Evolutionary conservation across 1,284 basidiomycete species (phyloP), one percentile per base, ranked within the genome.

Genomic region (Sporisorium exsertum): DNA sequence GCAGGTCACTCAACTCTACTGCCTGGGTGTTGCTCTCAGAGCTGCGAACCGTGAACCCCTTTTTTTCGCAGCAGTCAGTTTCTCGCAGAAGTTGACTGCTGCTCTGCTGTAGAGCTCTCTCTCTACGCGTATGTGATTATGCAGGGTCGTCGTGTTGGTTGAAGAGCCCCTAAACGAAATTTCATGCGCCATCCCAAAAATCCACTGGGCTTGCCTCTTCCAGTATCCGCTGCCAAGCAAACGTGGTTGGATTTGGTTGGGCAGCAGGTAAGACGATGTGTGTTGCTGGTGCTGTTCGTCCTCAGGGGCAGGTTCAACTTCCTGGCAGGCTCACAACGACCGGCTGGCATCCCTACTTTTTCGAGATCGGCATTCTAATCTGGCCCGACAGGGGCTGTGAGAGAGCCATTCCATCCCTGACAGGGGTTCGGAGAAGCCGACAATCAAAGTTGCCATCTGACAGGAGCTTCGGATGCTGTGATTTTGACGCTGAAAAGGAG

Each of bases 121-220:
- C 49, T 50, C 29, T 32, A 43, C 49, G 55, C 55, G 59, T 33
- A 42, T 46, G 35, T 37, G 35, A 18, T 40, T 24, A 56, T 66
- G 70, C 70, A 66, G 70, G 69, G 69, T 66, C 59, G 58, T 72
- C 59, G 58, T 72, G 69, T 72, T 72, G 69, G 63, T 55, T 66
- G 63, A 65, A 18, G 26, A 65, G 59, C 69, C 69, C 69, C 64
- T 63, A 55, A 66, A 51, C 32, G 15, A 22, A 37, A 63, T 42
- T 54, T 64, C 60, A 63, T 56, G 52, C 61, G 40, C 52, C 37
- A 27, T 40, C 54, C 5, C n/a, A n/a, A n/a, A n/a, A n/a, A n/a
- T n/a, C n/a, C n/a, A n/a, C n/a, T n/a, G n/a, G n/a, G n/a, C 16
- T 49, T 29, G 47, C 47, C 29, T 20, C 27, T 29, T 20, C 20